Evolutionary conservation across 495 filamentous ascomycete species (phyloP), one percentile per base, ranked within the genome.

Genomic region (Darksidea phi): DNA sequence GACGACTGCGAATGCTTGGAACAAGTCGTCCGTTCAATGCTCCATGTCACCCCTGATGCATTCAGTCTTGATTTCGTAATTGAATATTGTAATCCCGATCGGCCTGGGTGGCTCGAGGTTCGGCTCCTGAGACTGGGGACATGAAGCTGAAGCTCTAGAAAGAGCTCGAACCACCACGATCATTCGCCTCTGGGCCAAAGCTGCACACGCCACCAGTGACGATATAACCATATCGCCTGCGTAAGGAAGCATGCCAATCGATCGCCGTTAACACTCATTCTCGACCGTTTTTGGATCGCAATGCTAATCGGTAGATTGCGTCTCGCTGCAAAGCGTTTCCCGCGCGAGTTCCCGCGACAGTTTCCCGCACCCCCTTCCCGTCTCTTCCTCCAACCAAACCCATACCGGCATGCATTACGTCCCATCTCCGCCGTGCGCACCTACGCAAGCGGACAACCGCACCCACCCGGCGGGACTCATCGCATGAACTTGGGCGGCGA

Each of bases 381-480:
- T 32, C 28, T 32, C 28, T 32, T 32, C 4, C 28, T 32, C 28
- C 28, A 10, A 32, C 28, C 28, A 10, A 32, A 32, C 28, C 28
- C 47, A 11, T 47, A 34, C 2, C n/a, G 0, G 24, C 37, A 48
- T 26, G 18, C 21, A 23, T 38, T 65, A 13, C 51, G 52, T 21
- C 43, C 61, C 47, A 59, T 28, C 17, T 21, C 48, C 28, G 37
- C 57, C 42, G 32, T 66, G 32, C 81, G 92, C 59, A 72, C 69
- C 37, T 96, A 96, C 77, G 85, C 88, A 24, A 88, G 80, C 79
- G 89, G 88, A 53, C 76, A 86, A 59, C 89, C 91, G 64, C 89
- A 90, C 63, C 93, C 89, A 12, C 90, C 92, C 0, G 93, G 93
- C 45, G 91, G 91, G 41, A 96, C 90, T 5, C 88, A 96, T 75